Percentiles rank a stretch among this genome's conserved stretches.
Conservation (phyloP, 345 rosid species). For the Euclidium syriacum region DNA sequence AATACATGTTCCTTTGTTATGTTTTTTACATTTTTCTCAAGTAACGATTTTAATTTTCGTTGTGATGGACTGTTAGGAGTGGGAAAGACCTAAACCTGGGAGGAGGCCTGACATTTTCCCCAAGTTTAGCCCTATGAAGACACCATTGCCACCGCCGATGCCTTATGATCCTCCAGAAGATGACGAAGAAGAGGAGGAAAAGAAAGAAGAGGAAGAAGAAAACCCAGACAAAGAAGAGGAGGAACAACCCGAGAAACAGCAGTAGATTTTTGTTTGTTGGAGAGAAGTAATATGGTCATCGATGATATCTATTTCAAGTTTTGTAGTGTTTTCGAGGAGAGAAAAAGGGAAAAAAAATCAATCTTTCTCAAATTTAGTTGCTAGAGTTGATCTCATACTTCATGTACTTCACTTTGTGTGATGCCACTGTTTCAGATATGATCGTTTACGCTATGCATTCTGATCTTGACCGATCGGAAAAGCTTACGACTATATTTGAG, state of each 20-base stretch:
- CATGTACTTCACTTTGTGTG: conserved; percentile 5
- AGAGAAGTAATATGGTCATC: not conserved
- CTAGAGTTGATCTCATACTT: conserved; percentile 8
- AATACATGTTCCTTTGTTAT: not conserved
- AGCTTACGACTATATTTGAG: too few relatives aligned
- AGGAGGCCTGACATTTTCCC: conserved; percentile 75
- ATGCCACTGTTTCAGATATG: not conserved
- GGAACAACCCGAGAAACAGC: conserved; percentile 39
- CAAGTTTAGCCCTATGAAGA: conserved; percentile 74
- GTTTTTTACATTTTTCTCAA: not conserved
- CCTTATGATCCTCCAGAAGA: conserved; percentile 74
- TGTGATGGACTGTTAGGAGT: conserved; percentile 41
- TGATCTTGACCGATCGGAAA: too few relatives aligned
- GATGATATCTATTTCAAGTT: conserved; percentile 19
- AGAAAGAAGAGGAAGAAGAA: conserved; percentile 60
- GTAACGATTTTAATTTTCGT: not conserved
- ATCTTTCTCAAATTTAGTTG: conserved; percentile 2
- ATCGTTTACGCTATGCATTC: not conserved
- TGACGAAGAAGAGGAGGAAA: conserved; percentile 75
- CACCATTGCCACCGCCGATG: conserved; percentile 69
- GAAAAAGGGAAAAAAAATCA: not conserved
- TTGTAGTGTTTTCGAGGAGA: conserved; percentile 11
- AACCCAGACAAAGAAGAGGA: conserved; percentile 59
- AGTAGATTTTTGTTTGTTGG: conserved; percentile 16
- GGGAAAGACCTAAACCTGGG: conserved; percentile 76